These are phyloP conservation scores for Prunella vulgaris DNA, from an alignment of 257 asterid species.

Conservation along the genomic window DNA sequence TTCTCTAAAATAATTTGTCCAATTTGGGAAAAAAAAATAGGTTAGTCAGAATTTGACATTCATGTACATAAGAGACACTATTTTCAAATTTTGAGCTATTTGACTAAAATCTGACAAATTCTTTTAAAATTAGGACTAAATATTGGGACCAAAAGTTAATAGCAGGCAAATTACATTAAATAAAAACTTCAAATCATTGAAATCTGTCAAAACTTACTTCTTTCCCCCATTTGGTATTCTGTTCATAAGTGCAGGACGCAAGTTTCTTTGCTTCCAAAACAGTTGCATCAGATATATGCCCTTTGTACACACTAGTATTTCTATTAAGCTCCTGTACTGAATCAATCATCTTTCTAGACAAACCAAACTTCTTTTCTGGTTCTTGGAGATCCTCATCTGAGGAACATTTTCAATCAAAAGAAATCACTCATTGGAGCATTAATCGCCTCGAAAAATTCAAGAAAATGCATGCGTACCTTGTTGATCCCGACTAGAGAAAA, in stretches of 20 bases:
- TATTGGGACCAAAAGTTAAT: no score
- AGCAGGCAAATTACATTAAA: no score
- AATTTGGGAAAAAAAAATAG: no score
- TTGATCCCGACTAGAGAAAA: slow-evolving; percentile 43
- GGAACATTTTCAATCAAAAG: neutral
- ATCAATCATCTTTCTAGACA: slow-evolving; percentile 38
- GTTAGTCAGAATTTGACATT: no score
- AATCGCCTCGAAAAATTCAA: neutral
- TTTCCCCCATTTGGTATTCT: slow-evolving; percentile 74
- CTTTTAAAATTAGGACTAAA: no score
- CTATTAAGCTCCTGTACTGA: slow-evolving; percentile 38
- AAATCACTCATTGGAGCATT: no score
- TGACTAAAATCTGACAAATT: no score
- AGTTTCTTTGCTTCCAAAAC: slow-evolving; percentile 56
- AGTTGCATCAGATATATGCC: slow-evolving; percentile 26
- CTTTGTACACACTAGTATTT: slow-evolving; percentile 1
- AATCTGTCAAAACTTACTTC: slow-evolving; percentile 34
- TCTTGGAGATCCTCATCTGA: slow-evolving; percentile 49
- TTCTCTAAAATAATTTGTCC: no score
- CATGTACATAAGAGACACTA: no score
- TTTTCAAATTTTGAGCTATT: no score
- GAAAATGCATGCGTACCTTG: slow-evolving; percentile 31
- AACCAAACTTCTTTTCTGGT: slow-evolving; percentile 47
- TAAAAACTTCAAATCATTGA: no score
- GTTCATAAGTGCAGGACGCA: slow-evolving; percentile 65